Base-by-base conservation (phyloP, 1,284 basidiomycete species). In the Vanrija pseudolonga region DNA sequence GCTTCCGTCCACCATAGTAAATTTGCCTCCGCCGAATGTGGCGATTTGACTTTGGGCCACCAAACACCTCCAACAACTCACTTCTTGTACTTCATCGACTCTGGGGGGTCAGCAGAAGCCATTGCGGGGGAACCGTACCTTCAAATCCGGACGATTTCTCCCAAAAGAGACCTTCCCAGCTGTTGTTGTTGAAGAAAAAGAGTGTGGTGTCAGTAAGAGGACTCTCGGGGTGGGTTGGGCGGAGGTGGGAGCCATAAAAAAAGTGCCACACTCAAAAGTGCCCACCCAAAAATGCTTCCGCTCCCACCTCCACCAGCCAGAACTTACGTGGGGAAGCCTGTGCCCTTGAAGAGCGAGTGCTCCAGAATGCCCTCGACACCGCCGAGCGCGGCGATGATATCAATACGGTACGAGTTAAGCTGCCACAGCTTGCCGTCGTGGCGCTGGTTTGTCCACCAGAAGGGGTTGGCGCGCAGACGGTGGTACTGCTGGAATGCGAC, bases 341-440 rank as follows among this genome's bases (percentile, higher is more conserved):
- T 96, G 49, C 92, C 95, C 78, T 96, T 96, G 83, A 99, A 99
- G 44, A 98, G 78, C 0, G 93, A 96, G 72, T 99, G 96, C 77
- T 98, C 94, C 22, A 98, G 79, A 62, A 97, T 97, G 62, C 93
- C 92, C 77, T 98, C 95, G 14, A 75, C 69, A 60, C 72, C 71
- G 45, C 96, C 96, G 15, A 98, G 81, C 8, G 96, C 96, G n/a
- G 95, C 92, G 65, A 98, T 98, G 41, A 98, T 92, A 73, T 99
- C 96, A 45, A 98, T 93, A 63, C 95, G 90, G 78, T 98, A 98
- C 76, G 94, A 93, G 80, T 98, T 98, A 56, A 98, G 80, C 66
- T 97, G 90, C 92, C 95, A 98, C 4, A 98, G 80, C 76, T 98
- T 97, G 55, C 96, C 95, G 66, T 98, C 96, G 68, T 98, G 96